Evolutionary conservation across 164 flowering plant genomes (phyloP), one percentile per base, ranked within the genome.

Genomic region (Macadamia integrifolia): DNA sequence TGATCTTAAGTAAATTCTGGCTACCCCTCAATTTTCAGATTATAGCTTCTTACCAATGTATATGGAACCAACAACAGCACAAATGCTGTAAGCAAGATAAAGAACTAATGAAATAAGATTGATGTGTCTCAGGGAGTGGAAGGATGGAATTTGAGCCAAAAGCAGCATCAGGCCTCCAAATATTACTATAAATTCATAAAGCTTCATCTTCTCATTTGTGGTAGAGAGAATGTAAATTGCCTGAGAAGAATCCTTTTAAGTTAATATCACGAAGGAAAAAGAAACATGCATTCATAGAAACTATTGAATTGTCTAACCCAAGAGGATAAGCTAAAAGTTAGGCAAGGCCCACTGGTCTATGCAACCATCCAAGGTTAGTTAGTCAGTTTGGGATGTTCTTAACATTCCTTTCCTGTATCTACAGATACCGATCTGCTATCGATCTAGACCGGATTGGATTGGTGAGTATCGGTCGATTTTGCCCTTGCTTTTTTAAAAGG

Each of bases 111-210:
- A 90, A 35, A 94, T 48, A 70, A 92, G 73, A 71, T 88, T 90
- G 86, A 94, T 87, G 76, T 92, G 92, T 68, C 97, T 76, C 8
- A 94, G 77, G 11, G 99, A 90, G 79, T 94, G 99, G 61, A 94
- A 94, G 17, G 99, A 94, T 57, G 97, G 99, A 69, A 94, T 66
- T 76, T 94, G 97, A 56, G 93, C 97, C 65, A 94, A 81, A 56
- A 90, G 72, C 82, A 94, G 67, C 86, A 86, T 84, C 23, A 92
- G 64, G 50, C 79, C 65, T 68, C 99, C 99, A 63, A 88, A 90
- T 69, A 92, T 84, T 5, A 82, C 73, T 13, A 94, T 81, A 70
- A 94, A 94, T 53, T 86, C 78, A 70, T 80, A 92, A 1, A 92
- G 81, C 80, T 92, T 83, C 95, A 92, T 84, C 0, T 29, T 62